Base-by-base conservation (phyloP, 441 rosid genomes). In the Manihot esculenta region DNA sequence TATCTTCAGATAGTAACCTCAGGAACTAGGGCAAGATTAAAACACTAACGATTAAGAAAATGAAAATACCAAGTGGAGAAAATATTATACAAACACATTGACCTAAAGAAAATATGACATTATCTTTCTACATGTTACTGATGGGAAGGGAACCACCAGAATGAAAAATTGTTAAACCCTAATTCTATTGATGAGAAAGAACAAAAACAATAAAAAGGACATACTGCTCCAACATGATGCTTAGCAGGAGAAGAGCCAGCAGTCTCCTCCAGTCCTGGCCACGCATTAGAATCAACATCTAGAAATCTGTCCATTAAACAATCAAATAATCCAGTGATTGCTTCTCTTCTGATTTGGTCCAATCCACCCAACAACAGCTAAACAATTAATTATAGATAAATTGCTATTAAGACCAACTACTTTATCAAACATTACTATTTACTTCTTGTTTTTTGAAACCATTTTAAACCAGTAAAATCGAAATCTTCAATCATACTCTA, bases 231-330 rank as follows among this genome's bases (percentile, higher is more conserved):
- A 51, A 94, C 79, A 76, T 92, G 99, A 73, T 88, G 81, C 81
- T 84, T 87, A 26, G 89, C 89, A 11, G 92, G 88, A 71, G 91
- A 84, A 63, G 91, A 81, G 24, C 86, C 87, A 41, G 96, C 93
- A 38, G 99, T 89, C 83, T 94, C 93, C 80, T 92, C 89, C 1
- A 94, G 84, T 64, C 96, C 98, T 64, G 64, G 80, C 98, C 96
- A 89, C 9, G 97, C 90, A 0, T 76, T 56, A 0, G 89, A 80
- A 15, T 87, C 93, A 23, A 94, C 80, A 56, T 83, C 86, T 50
- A 92, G 81, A 80, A 84, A 87, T 73, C 99, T 94, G 76, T 51
- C 50, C 20, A 69, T 68, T 7, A 33, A 18, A 41, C 45, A 67
- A 42, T 49, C 30, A 26, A 13, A 21, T 18, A n/a, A 38, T 38